Base-by-base conservation (phyloP, 768 basidiomycete species). In the Tricholomella constricta region DNA sequence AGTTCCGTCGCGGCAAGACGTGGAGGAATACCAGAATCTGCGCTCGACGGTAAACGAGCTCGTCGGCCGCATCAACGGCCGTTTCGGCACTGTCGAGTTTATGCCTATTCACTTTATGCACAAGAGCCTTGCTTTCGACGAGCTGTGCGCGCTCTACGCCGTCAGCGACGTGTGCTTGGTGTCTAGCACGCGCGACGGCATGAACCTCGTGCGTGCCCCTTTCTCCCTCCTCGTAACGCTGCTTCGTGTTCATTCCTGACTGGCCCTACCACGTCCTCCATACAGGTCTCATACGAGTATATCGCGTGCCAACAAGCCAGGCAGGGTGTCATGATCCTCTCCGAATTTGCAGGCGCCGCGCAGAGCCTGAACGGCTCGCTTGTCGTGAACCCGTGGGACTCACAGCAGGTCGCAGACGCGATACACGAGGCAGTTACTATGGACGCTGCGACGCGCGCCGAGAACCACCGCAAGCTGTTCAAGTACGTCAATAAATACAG, bases 91-190 rank as follows among this genome's bases (percentile, higher is more conserved):
- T 1, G 94, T 98, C 65, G 97, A 99, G 62, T 98, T 96, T 69
- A 97, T 98, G 93, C 97, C 97, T 6, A 98, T 99, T 55, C 97
- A 98, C 71, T 98, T 97, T 71, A 93, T 98, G 92, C 96, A 98
- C 81, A 95, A 95, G 72, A 89, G 86, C 58, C 77, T 98, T 48
- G 73, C 85, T 0, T 95, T 98, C 65, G 92, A 97, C 66, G 97
- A 99, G 66, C 81, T 99, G 7, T 95, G 94, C 54, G 97, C 97
- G n/a, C 81, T 99, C 49, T 99, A 98, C 66, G 94, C 96, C 19
- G 81, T 98, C 62, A 92, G 91, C 65, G 97, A 98, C 65, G 96
- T 95, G 31, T 98, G 96, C 68, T 76, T 99, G 48, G 93, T 99
- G 54, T 92, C 92, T 19, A 89, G 86, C 68, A 99, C 97, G 19